phyloP scores from a whole-genome alignment of 2,329 filamentous ascomycete genomes.

The Aspergillus sp. region DNA sequence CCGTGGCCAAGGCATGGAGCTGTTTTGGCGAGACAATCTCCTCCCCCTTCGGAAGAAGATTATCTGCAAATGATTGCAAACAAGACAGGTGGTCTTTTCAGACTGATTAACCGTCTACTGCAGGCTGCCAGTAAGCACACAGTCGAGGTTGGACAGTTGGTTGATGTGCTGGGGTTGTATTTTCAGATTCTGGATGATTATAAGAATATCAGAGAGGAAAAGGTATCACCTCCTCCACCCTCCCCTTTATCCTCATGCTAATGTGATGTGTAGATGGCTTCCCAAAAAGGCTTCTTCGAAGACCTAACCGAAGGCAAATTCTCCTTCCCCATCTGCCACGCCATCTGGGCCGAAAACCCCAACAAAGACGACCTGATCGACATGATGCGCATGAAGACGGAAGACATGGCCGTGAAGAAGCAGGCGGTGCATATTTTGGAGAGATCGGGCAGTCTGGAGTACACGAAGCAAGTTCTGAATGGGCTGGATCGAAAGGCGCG shows the following conservation, averaged over 20 bases:
- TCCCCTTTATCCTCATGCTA: too few species aligned
- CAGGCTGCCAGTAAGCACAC: neutral
- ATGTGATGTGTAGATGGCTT: neutral
- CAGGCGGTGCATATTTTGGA: too few species aligned
- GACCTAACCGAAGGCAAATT: constrained; percentile 95
- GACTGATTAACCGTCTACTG: constrained; percentile 12
- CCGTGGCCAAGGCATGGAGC: constrained; percentile 38
- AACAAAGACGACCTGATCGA: too few species aligned
- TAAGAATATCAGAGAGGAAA: constrained; percentile 61
- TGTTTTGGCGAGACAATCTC: constrained; percentile 37
- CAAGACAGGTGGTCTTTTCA: constrained; percentile 19
- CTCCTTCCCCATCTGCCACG: constrained; percentile 87
- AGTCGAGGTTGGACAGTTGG: constrained; percentile 51
- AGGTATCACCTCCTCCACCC: neutral
- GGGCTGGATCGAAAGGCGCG: too few species aligned
- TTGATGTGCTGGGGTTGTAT: constrained; percentile 46
- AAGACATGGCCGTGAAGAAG: too few species aligned
- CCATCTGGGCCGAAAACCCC: constrained; percentile 46
- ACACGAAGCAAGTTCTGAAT: too few species aligned
- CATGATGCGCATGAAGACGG: too few species aligned
- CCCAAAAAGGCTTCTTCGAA: constrained; percentile 80
- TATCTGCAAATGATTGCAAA: constrained; percentile 38
- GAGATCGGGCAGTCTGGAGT: too few species aligned
- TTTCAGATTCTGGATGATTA: constrained; percentile 61
- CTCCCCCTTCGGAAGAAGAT: constrained; percentile 34